Conservation (phyloP, 352 stramenopile species). For the Phytophthora citrophthora region DNA sequence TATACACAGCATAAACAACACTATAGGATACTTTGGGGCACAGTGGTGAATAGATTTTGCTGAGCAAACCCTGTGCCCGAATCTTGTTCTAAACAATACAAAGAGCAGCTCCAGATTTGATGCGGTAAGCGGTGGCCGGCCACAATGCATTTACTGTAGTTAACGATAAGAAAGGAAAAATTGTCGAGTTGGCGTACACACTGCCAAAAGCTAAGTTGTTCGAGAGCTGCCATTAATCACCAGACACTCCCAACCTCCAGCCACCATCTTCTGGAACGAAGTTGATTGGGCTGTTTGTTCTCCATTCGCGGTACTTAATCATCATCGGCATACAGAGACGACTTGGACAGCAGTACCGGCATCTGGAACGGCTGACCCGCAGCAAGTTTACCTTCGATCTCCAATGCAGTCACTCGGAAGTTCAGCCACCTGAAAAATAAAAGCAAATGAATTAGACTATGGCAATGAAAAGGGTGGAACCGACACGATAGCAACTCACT, state of each 20-base stretch:
- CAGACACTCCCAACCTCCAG: constrained; percentile 1
- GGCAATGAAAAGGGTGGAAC: neutral
- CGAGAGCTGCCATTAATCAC: constrained; percentile 7
- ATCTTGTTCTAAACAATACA: no score
- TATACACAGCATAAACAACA: constrained; percentile 41
- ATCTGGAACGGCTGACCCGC: constrained; percentile 80
- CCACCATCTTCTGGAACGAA: neutral
- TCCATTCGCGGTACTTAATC: constrained; percentile 50
- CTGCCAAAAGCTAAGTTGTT: neutral
- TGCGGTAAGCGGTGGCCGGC: constrained; percentile 5
- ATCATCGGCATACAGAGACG: constrained; percentile 86
- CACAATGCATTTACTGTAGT: constrained; percentile 18
- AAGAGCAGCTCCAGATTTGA: no score
- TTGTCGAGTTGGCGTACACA: constrained; percentile 6
- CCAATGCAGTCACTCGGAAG: constrained; percentile 84
- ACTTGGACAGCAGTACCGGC: constrained; percentile 88
- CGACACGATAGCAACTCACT: constrained; percentile 54
- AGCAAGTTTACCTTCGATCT: constrained; percentile 87
- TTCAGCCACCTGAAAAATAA: constrained; percentile 74
- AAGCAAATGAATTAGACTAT: constrained; percentile 15
- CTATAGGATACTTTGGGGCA: neutral
- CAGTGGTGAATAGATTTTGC: no score
- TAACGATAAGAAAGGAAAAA: constrained; percentile 22
- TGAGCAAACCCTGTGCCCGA: no score
- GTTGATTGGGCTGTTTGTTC: neutral